Evolutionary conservation across 2,329 filamentous ascomycete genomes (phyloP), one percentile per base, ranked within the genome.

Genomic region (Scedosporium aurantiacum): DNA sequence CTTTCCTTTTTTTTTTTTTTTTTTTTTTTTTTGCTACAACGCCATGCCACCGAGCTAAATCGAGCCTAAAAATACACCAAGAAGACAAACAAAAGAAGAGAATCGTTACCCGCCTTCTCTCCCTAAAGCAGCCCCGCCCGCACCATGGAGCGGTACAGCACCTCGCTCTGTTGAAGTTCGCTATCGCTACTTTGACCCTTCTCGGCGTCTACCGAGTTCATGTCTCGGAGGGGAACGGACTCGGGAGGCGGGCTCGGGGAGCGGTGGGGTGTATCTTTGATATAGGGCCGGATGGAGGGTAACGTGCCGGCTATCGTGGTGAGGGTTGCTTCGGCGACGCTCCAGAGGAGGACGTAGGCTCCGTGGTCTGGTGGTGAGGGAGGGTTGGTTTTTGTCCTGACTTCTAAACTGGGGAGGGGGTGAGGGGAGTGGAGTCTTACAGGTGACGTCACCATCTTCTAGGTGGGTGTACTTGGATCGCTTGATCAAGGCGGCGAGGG

Each of bases 321-420:
- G 12, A 60, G 47, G 18, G 45, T 16, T 16, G 58, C 43, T 25
- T 60, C 58, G 47, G 28, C 10, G 28, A 23, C 43, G 25, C 41
- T 55, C 58, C 58, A 60, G 58, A 55, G 45, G 45, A 60, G 45
- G 27, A 60, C 16, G 28, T 8, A 54, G 4, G 21, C 27, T 27
- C 58, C 58, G 58, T 60, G 16, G 66, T 67, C 70, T 74, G 43
- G 54, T 57, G 63, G 63, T n/a, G 47, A 28, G 21, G 21, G 5
- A 12, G 2, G 23, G 27, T 61, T 32, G 37, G 21, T 57, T 23
- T 28, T 40, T 25, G 60, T 60, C 28, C 40, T 8, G 6, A 12
- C 21, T 7, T 23, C 6, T 12, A 21, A 23, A 23, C 32, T 28
- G 6, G 55, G 23, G 55, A 40, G n/a, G 5, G 12, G n/a, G 10